Base-by-base conservation (phyloP, 441 rosid genomes). In the Pelargonium citronellum region DNA sequence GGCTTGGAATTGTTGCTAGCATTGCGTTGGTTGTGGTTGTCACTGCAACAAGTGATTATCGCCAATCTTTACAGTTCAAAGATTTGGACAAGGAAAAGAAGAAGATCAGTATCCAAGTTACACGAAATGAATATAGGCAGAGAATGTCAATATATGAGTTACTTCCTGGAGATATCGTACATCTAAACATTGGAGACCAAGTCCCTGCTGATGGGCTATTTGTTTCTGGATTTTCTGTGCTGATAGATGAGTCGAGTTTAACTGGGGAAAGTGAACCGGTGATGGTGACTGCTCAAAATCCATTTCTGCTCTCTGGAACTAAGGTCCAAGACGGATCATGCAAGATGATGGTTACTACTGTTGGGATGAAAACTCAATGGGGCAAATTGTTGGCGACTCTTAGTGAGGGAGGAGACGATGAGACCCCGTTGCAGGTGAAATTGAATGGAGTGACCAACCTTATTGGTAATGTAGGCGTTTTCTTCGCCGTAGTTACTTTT, bases 331-430 rank as follows among this genome's bases (percentile, higher is more conserved):
- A 83, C 61, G 92, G 92, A 16, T 83, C 92, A 0, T 84, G 90
- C 82, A 88, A 88, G 76, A 84, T 88, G 89, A 0, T 88, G 80
- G 76, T 88, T 46, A 76, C 90, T 62, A 88, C 87, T 5, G 90
- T 86, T 67, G 92, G 90, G 71, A 88, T 88, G 92, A 86, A 90
- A 73, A 88, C 92, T 10, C 92, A 88, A 66, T 88, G 92, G 92
- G 92, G 90, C n/a, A 88, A 84, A 43, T 37, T 88, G 67, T 86
- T 88, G 89, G 90, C 85, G 1, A 84, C 91, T 68, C 83, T 87
- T 0, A 87, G 83, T 71, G 91, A 87, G 77, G 91, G 89, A 55
- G 91, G 89, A 41, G 91, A 87, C 30, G 91, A 87, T 37, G 91
- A 87, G 75, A 87, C 89, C 64, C 91, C 87, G 0, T 79, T 88